These are phyloP conservation scores for Orbilia blumenaviensis DNA, from an alignment of 2,329 filamentous ascomycete genomes.

Conservation along the genomic window DNA sequence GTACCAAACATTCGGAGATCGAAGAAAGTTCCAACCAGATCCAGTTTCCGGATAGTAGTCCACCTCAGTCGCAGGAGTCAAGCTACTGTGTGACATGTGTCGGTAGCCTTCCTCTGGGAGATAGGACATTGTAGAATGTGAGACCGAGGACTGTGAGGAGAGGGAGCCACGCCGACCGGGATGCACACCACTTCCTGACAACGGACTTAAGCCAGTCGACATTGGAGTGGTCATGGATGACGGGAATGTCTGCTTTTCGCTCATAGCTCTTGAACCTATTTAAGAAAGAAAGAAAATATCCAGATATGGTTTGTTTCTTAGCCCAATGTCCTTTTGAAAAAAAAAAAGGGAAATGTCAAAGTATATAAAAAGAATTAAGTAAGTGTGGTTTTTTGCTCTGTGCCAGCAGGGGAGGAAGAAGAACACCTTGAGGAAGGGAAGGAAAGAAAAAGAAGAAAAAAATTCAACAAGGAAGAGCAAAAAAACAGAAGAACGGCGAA, in stretches of 20 bases:
- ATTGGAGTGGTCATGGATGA: slow-evolving; percentile 48
- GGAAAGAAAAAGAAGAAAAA: not conserved
- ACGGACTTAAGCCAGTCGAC: slow-evolving; percentile 53
- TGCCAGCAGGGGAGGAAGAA: slow-evolving; percentile 13
- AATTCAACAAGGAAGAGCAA: not conserved
- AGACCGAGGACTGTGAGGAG: slow-evolving; percentile 51
- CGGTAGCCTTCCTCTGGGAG: slow-evolving; percentile 42
- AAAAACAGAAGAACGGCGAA: slow-evolving; percentile 10
- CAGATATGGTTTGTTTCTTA: slow-evolving; percentile 48
- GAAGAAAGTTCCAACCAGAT: slow-evolving; percentile 50
- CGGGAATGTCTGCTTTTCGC: slow-evolving; percentile 42
- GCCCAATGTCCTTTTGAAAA: slow-evolving; percentile 33
- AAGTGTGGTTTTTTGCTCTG: slow-evolving; percentile 34
- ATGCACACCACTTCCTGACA: slow-evolving; percentile 36
- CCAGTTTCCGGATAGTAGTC: slow-evolving; percentile 51
- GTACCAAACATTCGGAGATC: slow-evolving; percentile 53
- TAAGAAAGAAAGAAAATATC: too few relatives aligned
- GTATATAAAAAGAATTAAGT: slow-evolving; percentile 26
- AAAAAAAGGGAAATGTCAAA: slow-evolving; percentile 16
- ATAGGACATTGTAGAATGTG: slow-evolving; percentile 53
- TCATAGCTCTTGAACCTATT: slow-evolving; percentile 49
- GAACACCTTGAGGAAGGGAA: slow-evolving; percentile 27
- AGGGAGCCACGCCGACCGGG: slow-evolving; percentile 50
- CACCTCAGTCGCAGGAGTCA: slow-evolving; percentile 50
- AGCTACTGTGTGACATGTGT: slow-evolving; percentile 50